phyloP scores from a whole-genome alignment of 1,284 basidiomycete species.

The Amanita bisporigera region DNA sequence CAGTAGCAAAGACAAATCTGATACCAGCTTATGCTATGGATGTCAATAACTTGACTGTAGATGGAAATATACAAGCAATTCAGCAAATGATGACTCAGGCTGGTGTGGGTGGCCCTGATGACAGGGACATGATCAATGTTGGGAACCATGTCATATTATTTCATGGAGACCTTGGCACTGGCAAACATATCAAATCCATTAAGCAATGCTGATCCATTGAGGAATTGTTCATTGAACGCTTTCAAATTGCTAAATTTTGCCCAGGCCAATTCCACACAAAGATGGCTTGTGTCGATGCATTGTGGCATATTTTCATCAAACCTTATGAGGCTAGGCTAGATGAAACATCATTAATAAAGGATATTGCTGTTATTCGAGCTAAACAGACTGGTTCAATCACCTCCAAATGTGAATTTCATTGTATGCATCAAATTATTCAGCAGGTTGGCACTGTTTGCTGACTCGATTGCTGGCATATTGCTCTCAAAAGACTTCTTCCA shows the following conservation, averaged over 20 bases:
- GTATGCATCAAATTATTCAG: constrained; percentile 35
- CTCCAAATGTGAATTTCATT: constrained; percentile 29
- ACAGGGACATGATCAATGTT: neutral
- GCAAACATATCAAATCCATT: constrained; percentile 19
- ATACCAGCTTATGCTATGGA: constrained; percentile 36
- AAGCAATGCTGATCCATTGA: constrained; percentile 23
- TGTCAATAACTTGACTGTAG: constrained; percentile 29
- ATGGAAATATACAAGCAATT: neutral
- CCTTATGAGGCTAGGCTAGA: constrained; percentile 13
- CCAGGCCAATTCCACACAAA: constrained; percentile 35
- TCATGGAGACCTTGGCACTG: constrained; percentile 31
- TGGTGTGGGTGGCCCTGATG: constrained; percentile 20
- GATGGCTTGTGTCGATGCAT: constrained; percentile 32
- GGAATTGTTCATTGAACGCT: constrained; percentile 18
- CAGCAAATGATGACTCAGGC: constrained; percentile 8
- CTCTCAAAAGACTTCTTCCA: neutral
- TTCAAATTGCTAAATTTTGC: too few species aligned
- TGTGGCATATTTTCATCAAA: constrained; percentile 22
- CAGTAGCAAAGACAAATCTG: constrained; percentile 32
- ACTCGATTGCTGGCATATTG: constrained; percentile 23
- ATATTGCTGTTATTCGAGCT: constrained; percentile 23
- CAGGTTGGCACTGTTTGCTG: constrained; percentile 22
- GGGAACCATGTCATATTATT: constrained; percentile 20
- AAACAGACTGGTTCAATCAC: constrained; percentile 33
- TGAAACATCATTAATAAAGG: too few species aligned